These are phyloP conservation scores for Ananas comosus DNA, from an alignment of 176 grass and related monocot genomes.

Conservation along the genomic window DNA sequence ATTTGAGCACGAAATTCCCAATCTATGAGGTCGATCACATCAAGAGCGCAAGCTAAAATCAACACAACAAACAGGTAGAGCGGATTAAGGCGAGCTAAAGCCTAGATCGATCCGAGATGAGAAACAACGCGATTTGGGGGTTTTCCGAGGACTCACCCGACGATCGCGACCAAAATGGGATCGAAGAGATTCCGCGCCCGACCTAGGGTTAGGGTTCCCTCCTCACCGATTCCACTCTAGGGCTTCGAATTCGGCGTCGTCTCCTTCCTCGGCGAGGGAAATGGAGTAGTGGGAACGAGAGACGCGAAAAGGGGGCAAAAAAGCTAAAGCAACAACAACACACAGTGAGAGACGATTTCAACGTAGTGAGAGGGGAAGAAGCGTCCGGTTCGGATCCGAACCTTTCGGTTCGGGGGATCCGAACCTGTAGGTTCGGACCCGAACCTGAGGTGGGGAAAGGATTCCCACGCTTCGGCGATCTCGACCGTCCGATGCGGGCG, in stretches of 20 bases:
- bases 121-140: background rate
- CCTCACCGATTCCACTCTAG: background rate
- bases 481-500: background rate
- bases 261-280: background rate
- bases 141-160: background rate
- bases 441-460: background rate
- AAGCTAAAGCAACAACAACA: background rate
- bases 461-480: background rate
- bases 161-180: slow-evolving; percentile 7
- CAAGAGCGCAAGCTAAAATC: background rate
- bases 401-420: background rate
- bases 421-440: background rate
- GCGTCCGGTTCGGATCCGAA: background rate
- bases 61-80: background rate
- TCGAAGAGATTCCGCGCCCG: background rate
- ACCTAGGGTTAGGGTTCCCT: background rate
- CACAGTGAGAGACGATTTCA: slow-evolving; percentile 1
- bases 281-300: background rate
- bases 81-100: background rate
- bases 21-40: background rate
- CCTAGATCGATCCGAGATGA: background rate
- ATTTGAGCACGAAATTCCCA: background rate
- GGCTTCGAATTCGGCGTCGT: background rate
- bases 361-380: background rate
- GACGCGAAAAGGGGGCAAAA: background rate